Percentiles rank a stretch among this genome's conserved stretches.
These are phyloP conservation scores for Boletus sp. DNA, from an alignment of 1,284 basidiomycete genomes.

Conservation along the genomic window DNA sequence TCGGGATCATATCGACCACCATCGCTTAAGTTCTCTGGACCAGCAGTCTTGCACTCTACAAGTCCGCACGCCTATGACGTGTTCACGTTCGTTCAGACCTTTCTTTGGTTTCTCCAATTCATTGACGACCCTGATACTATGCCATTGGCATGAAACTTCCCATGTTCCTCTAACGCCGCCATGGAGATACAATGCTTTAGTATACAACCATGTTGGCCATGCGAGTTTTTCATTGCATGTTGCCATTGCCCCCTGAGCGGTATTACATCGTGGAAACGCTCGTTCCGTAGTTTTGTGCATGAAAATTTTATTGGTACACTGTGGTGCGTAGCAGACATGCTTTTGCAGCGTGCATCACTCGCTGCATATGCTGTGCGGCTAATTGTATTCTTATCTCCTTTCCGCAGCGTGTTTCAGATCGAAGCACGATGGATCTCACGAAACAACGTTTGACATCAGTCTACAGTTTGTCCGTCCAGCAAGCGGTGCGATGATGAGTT, in stretches of 20 bases:
- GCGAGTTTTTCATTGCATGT: constrained; percentile 14
- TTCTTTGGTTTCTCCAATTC: constrained; percentile 12
- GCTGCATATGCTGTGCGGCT: constrained; percentile 20
- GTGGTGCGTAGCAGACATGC: constrained; percentile 27
- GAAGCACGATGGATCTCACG: constrained; percentile 12
- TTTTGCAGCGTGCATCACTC: constrained; percentile 31
- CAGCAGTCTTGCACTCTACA: constrained; percentile 1
- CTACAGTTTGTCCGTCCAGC: constrained; percentile 11
- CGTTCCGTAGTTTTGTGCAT: background rate
- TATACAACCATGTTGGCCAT: constrained; percentile 3
- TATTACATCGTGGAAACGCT: constrained; percentile 24
- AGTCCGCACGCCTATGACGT: constrained; percentile 16
- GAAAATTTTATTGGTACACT: background rate
- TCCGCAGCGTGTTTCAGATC: constrained; percentile 21
- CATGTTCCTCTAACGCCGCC: constrained; percentile 29
- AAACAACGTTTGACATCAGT: constrained; percentile 17
- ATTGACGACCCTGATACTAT: constrained; percentile 23
- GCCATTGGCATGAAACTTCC: constrained; percentile 10
- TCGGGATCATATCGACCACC: constrained; percentile 7
- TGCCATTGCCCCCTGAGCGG: constrained; percentile 29
- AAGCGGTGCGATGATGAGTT: constrained; percentile 6
- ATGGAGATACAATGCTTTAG: constrained; percentile 18
- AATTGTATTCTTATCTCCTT: constrained; percentile 31
- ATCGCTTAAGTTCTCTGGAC: constrained; percentile 6
- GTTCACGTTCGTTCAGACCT: constrained; percentile 11